Base-by-base conservation (phyloP, 495 filamentous ascomycete species). In the Daldinia vernicosa region DNA sequence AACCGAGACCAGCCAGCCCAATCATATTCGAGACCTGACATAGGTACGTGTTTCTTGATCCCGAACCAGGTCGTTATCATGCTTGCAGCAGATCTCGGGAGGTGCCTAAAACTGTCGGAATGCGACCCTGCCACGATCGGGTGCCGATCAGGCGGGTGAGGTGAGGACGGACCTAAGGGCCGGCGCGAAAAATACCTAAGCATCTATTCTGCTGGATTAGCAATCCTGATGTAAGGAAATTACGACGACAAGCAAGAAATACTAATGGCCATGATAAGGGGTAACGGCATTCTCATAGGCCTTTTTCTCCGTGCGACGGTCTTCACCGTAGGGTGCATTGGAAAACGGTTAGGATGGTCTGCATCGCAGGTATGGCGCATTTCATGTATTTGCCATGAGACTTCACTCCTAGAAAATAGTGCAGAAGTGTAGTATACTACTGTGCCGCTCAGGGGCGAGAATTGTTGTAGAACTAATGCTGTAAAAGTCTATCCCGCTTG, bases 401-500 rank as follows among this genome's bases (percentile, higher is more conserved):
- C 24, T 45, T 30, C 19, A 28, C 19, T 45, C 4, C 17, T n/a
- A 17, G 0, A 6, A 9, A 19, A 32, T 35, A n/a, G 28, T 12
- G 12, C n/a, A 37, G 24, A 40, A n/a, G 12, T 24, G 28, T 53
- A 19, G 17, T 27, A 15, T 7, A 53, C 30, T 5, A 32, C 33
- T 30, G 8, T 37, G n/a, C 52, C 6, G 12, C 4, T 64, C 37
- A 45, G 19, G 17, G 54, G 24, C 1, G 14, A 15, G 17, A 15
- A 3, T 28, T 12, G 7, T 1, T 26, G 50, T 5, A 60, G 45
- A 51, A 32, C 69, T 75, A 50, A 75, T 35, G 6, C 22, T 17
- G 37, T 47, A 24, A 24, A 55, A 77, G 75, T 74, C 72, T 32
- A 52, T 75, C 26, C 72, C 67, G 14, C 45, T 84, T 15, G 70